Evolutionary conservation across 306 rosid species (phyloP).

Genomic region (Prunus mira): DNA sequence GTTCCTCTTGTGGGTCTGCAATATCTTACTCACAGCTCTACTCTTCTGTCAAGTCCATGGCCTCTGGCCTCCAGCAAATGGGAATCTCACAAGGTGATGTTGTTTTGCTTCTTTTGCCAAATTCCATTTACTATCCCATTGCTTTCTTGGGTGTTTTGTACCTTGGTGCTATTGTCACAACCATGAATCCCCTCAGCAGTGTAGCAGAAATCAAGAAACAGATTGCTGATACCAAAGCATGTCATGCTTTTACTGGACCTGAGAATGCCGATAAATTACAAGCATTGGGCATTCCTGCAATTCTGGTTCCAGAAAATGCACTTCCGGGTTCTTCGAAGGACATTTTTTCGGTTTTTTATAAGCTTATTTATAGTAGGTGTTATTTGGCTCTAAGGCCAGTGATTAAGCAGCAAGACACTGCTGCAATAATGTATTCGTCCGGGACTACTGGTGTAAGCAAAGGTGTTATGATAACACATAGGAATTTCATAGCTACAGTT

Average conservation of each 20-base stretch:
- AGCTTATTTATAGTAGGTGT: conserved; percentile 35
- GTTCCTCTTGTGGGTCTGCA: conserved; percentile 62
- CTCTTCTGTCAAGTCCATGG: conserved; percentile 58
- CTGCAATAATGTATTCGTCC: conserved; percentile 72
- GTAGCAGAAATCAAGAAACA: conserved; percentile 54
- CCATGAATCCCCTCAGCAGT: conserved; percentile 68
- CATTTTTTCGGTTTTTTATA: conserved; percentile 34
- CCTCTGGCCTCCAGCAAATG: conserved; percentile 57
- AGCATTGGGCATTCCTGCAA: conserved; percentile 37
- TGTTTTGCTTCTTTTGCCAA: conserved; percentile 65
- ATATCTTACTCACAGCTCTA: conserved; percentile 56
- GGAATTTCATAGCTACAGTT: conserved; percentile 57
- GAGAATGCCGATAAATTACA: conserved; percentile 39
- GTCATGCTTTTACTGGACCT: conserved; percentile 42
- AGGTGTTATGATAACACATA: conserved; percentile 69
- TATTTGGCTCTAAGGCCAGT: conserved; percentile 42
- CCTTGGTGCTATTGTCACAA: conserved; percentile 61
- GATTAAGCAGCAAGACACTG: conserved; percentile 68
- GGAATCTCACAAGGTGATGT: conserved; percentile 69
- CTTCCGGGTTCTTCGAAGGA: conserved; percentile 16
- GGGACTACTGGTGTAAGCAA: conserved; percentile 86
- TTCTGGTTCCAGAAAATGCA: conserved; percentile 58
- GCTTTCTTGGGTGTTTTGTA: conserved; percentile 49
- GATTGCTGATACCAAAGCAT: conserved; percentile 41
- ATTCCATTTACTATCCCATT: conserved; percentile 68